phyloP scores from a whole-genome alignment of 768 basidiomycete species.

The Podaxis sp. region DNA sequence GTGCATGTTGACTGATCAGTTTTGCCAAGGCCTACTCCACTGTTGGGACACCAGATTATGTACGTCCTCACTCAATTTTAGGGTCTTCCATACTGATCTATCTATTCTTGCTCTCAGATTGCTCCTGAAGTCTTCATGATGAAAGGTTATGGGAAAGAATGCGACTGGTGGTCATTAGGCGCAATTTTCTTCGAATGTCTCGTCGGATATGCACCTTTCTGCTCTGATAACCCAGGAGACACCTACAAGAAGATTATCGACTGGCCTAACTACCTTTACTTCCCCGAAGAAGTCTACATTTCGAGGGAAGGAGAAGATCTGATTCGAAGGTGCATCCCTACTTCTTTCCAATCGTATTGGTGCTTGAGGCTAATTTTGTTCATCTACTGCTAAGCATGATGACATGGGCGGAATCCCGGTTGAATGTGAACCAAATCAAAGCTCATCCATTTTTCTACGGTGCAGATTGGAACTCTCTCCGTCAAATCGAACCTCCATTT shows the following conservation, averaged over 20 bases:
- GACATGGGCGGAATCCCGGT: constrained; percentile 73
- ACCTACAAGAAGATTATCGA: constrained; percentile 99
- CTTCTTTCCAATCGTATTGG: background rate
- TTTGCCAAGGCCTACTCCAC: constrained; percentile 85
- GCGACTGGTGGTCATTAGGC: constrained; percentile 99
- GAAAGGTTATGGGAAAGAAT: constrained; percentile 97
- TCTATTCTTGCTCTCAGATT: constrained; percentile 60
- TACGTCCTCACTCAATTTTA: constrained; percentile 26
- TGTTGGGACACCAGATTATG: constrained; percentile 62
- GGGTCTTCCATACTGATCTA: background rate
- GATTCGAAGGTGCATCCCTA: constrained; percentile 65
- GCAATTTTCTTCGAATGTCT: constrained; percentile 99
- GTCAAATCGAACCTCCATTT: constrained; percentile 94
- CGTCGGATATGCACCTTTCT: constrained; percentile 97
- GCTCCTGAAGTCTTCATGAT: constrained; percentile 97
- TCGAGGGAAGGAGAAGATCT: constrained; percentile 91
- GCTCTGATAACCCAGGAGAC: constrained; percentile 94
- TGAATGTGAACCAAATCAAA: constrained; percentile 87
- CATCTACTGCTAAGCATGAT: constrained; percentile 62
- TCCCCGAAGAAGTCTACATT: constrained; percentile 95
- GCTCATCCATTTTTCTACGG: constrained; percentile 92
- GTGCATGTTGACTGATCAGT: background rate
- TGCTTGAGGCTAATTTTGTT: background rate
- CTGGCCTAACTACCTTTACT: constrained; percentile 87
- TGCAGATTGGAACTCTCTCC: constrained; percentile 90